phyloP scores from a whole-genome alignment of 805 yeast genomes.

The Wickerhamiella kazuoi region DNA sequence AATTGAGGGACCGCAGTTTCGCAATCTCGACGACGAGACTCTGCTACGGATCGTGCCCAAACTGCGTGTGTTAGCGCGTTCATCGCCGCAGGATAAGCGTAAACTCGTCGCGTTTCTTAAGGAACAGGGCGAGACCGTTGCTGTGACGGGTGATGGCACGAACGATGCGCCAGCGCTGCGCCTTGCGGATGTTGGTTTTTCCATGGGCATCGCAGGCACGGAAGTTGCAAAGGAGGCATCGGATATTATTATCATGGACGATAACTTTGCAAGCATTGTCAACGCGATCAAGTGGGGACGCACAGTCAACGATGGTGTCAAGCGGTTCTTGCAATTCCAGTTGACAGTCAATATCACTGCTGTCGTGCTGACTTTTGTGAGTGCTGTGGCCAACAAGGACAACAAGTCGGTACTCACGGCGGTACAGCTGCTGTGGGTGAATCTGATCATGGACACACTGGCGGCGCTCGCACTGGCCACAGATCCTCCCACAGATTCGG shows the following conservation, averaged over 20 bases:
- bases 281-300: conserved; percentile 98
- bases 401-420: conserved; percentile 87
- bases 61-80: conserved; percentile 74
- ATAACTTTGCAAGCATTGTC: conserved; percentile 86
- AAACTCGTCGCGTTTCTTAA: conserved; percentile 67
- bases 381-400: conserved; percentile 70
- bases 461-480: conserved; percentile 97
- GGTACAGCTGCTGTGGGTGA: conserved; percentile 93
- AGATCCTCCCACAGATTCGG: conserved; percentile 78
- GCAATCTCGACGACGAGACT: conserved; percentile 43
- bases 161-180: conserved; percentile 97
- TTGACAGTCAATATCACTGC: conserved; percentile 94
- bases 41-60: conserved; percentile 48
- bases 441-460: conserved; percentile 92
- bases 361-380: conserved; percentile 79
- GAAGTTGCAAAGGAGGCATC: conserved; percentile 98
- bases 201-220: conserved; percentile 97
- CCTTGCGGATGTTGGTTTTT: conserved; percentile 92
- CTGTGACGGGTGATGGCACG: conserved; percentile 98
- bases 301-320: conserved; percentile 84
- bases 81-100: conserved; percentile 91
- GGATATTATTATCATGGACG: conserved; percentile 81
- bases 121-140: conserved; percentile 78
- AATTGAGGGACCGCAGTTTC: conserved; percentile 87
- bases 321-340: conserved; percentile 91